Evolutionary conservation across 164 flowering plant genomes (phyloP), one percentile per base, ranked within the genome.

Genomic region (Echeveria elegans): DNA sequence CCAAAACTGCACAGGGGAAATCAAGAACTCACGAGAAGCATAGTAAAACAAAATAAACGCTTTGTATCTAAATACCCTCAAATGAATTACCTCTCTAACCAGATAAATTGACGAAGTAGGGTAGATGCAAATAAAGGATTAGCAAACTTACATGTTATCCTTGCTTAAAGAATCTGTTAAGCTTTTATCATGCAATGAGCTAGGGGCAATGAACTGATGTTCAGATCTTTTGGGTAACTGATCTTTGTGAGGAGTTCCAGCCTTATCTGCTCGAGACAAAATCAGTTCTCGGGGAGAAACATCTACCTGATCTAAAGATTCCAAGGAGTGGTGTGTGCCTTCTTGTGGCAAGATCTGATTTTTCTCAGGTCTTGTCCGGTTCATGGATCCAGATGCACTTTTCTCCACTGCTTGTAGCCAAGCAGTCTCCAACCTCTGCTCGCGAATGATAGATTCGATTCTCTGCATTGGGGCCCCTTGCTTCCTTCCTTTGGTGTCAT

Each of bases 321-420:
- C 78, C 30, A 69, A 28, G 9, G 86, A 68, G 71, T 60, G 73
- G 64, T 66, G 69, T 34, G 66, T 68, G 60, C 82, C 88, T 36
- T 89, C 96, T 76, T 90, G 97, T 48, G 99, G 97, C 63, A 88
- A 62, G 24, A 95, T 82, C 79, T 92, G 98, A 76, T 92, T 92
- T 78, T 80, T 87, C 76, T 89, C 99, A 26, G 92, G 92, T 80
- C 78, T 90, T 69, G 79, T 66, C 32, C 82, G 80, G 70, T 73
- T 79, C 73, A 79, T 32, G 30, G 92, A 82, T 24, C 80, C 84
- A 56, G 90, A 85, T 9, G 90, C 80, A 24, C 91, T 89, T 75
- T 85, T 87, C 73, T 95, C 99, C 41, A 75, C 81, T 66, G 87
- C 82, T 73, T 92, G 97, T 69, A 95, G 71, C 98, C 97, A 92